These are phyloP conservation scores for Flaveria sonorensis DNA, from an alignment of 129 eudicot genomes.

Conservation along the genomic window DNA sequence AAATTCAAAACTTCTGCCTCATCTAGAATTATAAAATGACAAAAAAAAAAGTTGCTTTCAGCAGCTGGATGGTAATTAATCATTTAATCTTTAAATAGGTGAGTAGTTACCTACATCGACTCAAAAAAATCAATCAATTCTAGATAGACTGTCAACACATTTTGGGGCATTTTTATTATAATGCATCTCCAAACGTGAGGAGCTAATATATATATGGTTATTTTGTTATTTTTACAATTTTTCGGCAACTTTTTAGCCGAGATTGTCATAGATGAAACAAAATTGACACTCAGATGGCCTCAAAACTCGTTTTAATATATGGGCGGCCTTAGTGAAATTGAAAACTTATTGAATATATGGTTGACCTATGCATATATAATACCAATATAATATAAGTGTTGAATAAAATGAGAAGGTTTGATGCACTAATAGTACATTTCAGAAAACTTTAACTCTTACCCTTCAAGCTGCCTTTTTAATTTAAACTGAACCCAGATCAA, in stretches of 20 bases:
- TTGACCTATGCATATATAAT: not conserved
- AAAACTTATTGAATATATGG: not conserved
- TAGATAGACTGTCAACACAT: not conserved
- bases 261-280: not conserved
- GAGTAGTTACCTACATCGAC: not conserved
- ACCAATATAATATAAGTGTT: not conserved
- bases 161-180: not conserved
- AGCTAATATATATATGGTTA: not conserved
- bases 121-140: not conserved
- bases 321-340: not conserved
- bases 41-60: too few relatives aligned
- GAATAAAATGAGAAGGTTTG: not conserved
- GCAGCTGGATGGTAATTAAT: too few relatives aligned
- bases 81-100: too few relatives aligned
- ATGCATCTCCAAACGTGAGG: not conserved
- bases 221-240: not conserved
- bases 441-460: not conserved
- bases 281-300: not conserved
- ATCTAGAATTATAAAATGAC: not conserved
- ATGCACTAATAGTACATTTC: not conserved
- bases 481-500: not conserved
- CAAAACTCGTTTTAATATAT: not conserved
- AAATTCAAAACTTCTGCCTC: not conserved
- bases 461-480: constrained; percentile 1
- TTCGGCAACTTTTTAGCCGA: not conserved